Evolutionary conservation across 805 yeast genomes (phyloP), one percentile per base, ranked within the genome.

Genomic region (Lipomyces yamanashiensis): DNA sequence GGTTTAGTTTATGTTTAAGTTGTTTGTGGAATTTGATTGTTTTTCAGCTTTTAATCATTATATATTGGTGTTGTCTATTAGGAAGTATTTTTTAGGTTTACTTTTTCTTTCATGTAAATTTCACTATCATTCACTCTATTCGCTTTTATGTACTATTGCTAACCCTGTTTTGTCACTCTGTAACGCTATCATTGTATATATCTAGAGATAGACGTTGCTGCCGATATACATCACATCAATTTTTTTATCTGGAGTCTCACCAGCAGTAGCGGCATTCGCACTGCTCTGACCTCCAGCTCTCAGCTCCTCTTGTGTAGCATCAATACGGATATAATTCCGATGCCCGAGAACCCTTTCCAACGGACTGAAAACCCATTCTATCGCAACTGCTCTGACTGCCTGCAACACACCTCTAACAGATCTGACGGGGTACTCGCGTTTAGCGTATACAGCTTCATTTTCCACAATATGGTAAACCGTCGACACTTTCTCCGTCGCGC

Each of bases 361-460:
- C 33, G 61, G 64, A 37, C 64, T 53, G 39, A 51, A 61, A n/a
- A 61, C 28, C 41, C 54, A 48, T 28, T 61, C 64, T 33, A 61
- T 40, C 10, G 53, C 57, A 8, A 43, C 47, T 15, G 50, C 49
- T 13, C 64, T 19, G 33, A 50, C 15, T 7, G 21, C 39, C 40
- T 44, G 45, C 21, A 4, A 17, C 8, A 19, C 39, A 4, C 45
- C 54, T 21, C 45, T 12, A 34, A 53, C 17, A 7, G 53, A 28
- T 10, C 36, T 21, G 7, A 21, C 9, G n/a, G 53, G 36, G 1
- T 44, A 17, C 21, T 15, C 8, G 6, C 60, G 55, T n/a, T 51
- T 44, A 6, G 64, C 64, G 43, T 15, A 33, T 7, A 61, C 50
- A 8, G 21, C 37, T 34, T 55, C 64, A 13, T 41, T 51, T 33